Evolutionary conservation across 1,139 yeast species (phyloP).

Genomic region (Candida sanyaensis): DNA sequence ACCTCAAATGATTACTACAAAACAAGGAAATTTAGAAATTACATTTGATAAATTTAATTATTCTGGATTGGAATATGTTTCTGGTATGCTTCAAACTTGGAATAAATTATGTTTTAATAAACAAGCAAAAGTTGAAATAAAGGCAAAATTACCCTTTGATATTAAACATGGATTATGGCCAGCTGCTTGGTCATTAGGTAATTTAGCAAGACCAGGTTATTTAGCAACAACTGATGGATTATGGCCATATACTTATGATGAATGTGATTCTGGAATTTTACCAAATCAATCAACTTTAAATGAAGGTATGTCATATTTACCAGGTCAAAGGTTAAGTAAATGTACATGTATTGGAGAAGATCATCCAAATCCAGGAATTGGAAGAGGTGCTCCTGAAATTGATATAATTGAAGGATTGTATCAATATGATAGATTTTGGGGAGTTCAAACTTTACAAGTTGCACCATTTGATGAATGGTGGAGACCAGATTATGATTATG

Average conservation of each 20-base stretch:
- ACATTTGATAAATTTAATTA: slow-evolving; percentile 26
- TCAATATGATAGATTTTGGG: slow-evolving; percentile 23
- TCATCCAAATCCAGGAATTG: slow-evolving; percentile 31
- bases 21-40: slow-evolving; percentile 25
- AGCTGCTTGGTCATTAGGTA: slow-evolving; percentile 34
- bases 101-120: slow-evolving; percentile 31
- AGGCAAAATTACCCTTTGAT: slow-evolving; percentile 26
- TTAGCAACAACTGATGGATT: slow-evolving; percentile 34
- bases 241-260: slow-evolving; percentile 36
- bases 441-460: slow-evolving; percentile 32
- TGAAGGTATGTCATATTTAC: slow-evolving; percentile 30
- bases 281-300: slow-evolving; percentile 30
- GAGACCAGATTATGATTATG: slow-evolving; percentile 31
- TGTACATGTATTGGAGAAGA: slow-evolving; percentile 30
- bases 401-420: slow-evolving; percentile 32
- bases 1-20: slow-evolving; percentile 31
- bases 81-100: slow-evolving; percentile 36
- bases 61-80: slow-evolving; percentile 26
- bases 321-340: slow-evolving; percentile 29
- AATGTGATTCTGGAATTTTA: slow-evolving; percentile 31
- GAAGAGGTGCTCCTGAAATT: slow-evolving; percentile 37
- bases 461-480: slow-evolving; percentile 39
- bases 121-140: slow-evolving; percentile 26
- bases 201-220: slow-evolving; percentile 32
- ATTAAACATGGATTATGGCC: slow-evolving; percentile 32